Base-by-base conservation (phyloP, 2,329 filamentous ascomycete genomes). In the Fusarium scirpi region DNA sequence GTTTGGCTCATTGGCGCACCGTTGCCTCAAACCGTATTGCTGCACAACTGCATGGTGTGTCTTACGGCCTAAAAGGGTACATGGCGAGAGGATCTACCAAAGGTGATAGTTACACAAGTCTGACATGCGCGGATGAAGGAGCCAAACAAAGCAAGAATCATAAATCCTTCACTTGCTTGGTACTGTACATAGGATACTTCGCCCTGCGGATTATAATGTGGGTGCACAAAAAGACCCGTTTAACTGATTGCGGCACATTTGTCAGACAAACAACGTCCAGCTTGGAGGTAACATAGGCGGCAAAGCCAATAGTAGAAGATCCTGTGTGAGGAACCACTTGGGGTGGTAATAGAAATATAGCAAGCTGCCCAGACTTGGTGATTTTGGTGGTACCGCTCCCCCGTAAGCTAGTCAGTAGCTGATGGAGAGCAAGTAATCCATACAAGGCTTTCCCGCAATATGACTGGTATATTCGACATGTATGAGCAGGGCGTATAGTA, bases 91-190 rank as follows among this genome's bases (percentile, higher is more conserved):
- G 46, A 32, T 32, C 8, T 30, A 32, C 18, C 29, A 60, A 60
- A 51, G 30, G 45, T 22, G 18, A 55, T 61, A 29, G 62, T 64
- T 70, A 68, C 67, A 71, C 70, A 55, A 58, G 48, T 56, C 29
- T 58, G 56, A 41, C 60, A 62, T 47, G 13, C 46, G 45, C 41
- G 43, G 54, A 58, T 44, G 27, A 46, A 30, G 32, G n/a, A 62
- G 18, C 40, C 32, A 25, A 25, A 30, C n/a, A 41, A 30, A 64
- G 38, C 45, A 38, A 27, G 34, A 32, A 49, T 11, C 18, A 47
- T 32, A 41, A 55, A 24, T 27, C 40, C 34, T 49, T 22, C 32
- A n/a, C 34, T 43, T 51, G 34, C 34, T 64, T 34, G 55, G 44
- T 22, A 25, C 16, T 40, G 54, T 20, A 43, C 58, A 49, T 49